Evolutionary conservation across 495 filamentous ascomycete species (phyloP).

Genomic region (Pseudoneurospora amorphoporcata): DNA sequence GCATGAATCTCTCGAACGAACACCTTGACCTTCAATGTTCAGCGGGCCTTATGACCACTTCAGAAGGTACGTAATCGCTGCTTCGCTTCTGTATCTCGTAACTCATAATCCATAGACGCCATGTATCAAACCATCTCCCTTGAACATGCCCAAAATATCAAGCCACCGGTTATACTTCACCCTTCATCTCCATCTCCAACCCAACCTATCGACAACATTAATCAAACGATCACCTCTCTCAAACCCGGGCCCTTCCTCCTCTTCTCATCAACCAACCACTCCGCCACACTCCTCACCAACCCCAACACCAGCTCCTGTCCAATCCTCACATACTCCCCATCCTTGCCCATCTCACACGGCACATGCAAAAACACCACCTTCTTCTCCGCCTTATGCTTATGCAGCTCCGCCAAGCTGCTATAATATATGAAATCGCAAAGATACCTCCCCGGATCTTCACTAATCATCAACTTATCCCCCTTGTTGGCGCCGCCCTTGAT

Average conservation of each 20-base stretch:
- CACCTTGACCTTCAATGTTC: background rate
- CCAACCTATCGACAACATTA: background rate
- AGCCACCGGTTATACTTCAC: background rate
- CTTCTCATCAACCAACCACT: slow-evolving; percentile 9
- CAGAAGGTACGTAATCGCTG: background rate
- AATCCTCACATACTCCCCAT: slow-evolving; percentile 42
- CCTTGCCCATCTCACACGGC: slow-evolving; percentile 40
- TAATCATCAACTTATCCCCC: background rate
- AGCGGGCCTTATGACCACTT: background rate
- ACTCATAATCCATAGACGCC: background rate
- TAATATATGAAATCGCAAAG: slow-evolving; percentile 85
- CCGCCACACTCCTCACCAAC: slow-evolving; percentile 56
- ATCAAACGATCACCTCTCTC: background rate
- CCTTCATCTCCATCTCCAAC: background rate
- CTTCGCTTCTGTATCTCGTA: background rate
- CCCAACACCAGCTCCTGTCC: slow-evolving; percentile 57
- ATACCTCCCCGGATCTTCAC: slow-evolving; percentile 65
- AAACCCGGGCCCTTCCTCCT: background rate
- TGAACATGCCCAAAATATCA: background rate
- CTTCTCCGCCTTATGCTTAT: slow-evolving; percentile 36
- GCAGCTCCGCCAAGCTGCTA: slow-evolving; percentile 52
- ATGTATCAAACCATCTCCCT: background rate
- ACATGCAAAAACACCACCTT: slow-evolving; percentile 74
- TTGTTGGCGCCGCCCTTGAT: background rate
- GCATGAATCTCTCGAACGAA: background rate